Conservation (phyloP, 495 filamentous ascomycete genomes). For the Ascodesmis nigricans region DNA sequence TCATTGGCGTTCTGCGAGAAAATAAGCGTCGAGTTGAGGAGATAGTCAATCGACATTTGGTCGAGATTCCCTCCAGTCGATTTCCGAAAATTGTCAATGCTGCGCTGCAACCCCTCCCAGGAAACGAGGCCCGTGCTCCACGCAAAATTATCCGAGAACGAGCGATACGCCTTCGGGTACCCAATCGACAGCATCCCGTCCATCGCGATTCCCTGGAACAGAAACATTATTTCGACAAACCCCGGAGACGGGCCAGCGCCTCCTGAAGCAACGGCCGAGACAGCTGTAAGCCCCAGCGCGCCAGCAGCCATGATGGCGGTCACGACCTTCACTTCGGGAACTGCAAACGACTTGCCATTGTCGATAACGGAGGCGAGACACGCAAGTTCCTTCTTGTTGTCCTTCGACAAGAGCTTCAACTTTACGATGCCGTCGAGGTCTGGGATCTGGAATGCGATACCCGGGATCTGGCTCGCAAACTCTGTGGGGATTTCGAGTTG, state of each 20-base stretch:
- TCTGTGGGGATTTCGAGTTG: constrained; percentile 41
- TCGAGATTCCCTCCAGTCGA: constrained; percentile 74
- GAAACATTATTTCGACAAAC: constrained; percentile 67
- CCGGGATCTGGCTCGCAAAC: constrained; percentile 55
- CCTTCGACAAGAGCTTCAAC: constrained; percentile 43
- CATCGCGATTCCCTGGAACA: constrained; percentile 83
- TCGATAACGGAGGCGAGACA: constrained; percentile 63
- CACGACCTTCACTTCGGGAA: constrained; percentile 61
- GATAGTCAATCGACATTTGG: constrained; percentile 47
- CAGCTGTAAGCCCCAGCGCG: constrained; percentile 50
- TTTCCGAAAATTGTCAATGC: constrained; percentile 67
- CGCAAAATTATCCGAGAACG: constrained; percentile 77
- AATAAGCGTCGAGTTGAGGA: too few relatives aligned
- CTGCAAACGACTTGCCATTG: constrained; percentile 62
- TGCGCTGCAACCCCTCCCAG: constrained; percentile 55
- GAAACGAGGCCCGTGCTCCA: constrained; percentile 73
- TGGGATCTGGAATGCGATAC: constrained; percentile 76
- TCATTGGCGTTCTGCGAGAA: too few relatives aligned
- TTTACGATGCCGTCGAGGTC: constrained; percentile 78
- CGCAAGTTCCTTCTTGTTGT: constrained; percentile 40
- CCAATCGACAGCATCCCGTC: constrained; percentile 88
- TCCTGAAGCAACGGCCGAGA: constrained; percentile 46
- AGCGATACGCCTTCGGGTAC: constrained; percentile 67
- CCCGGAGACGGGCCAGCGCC: constrained; percentile 42
- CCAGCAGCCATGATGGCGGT: constrained; percentile 75